Conservation (phyloP, 2,329 filamentous ascomycete genomes). For the Tolypocladium sp. region DNA sequence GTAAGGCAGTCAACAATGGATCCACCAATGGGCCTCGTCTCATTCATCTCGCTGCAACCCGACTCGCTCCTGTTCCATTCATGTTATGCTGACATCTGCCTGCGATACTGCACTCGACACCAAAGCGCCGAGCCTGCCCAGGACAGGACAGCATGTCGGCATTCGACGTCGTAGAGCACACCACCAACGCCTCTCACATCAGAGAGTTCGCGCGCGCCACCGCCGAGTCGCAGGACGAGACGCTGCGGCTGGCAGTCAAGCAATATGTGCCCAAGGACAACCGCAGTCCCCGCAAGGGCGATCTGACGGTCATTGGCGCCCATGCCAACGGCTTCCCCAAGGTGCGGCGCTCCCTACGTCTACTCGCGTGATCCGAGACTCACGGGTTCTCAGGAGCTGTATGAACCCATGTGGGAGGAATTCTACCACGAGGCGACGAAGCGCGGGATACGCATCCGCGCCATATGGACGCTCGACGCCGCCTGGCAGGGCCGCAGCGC, state of each 20-base stretch:
- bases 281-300: slow-evolving; percentile 55
- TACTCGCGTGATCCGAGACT: background rate
- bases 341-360: slow-evolving; percentile 29
- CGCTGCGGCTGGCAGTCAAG: slow-evolving; percentile 68
- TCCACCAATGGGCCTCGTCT: background rate
- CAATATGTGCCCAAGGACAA: slow-evolving; percentile 78
- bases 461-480: slow-evolving; percentile 88
- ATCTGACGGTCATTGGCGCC: slow-evolving; percentile 76
- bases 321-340: slow-evolving; percentile 94
- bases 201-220: slow-evolving; percentile 73
- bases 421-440: slow-evolving; percentile 49
- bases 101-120: background rate
- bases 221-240: slow-evolving; percentile 62
- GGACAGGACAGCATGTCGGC: slow-evolving; percentile 4
- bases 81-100: background rate
- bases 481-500: slow-evolving; percentile 75
- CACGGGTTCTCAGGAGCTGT: slow-evolving; percentile 57
- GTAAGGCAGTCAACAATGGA: background rate
- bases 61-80: too few relatives aligned
- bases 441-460: slow-evolving; percentile 60
- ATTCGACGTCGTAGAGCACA: slow-evolving; percentile 66
- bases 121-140: background rate
- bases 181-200: slow-evolving; percentile 66
- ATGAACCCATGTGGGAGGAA: slow-evolving; percentile 87
- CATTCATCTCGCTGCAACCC: too few relatives aligned